phyloP scores from a whole-genome alignment of 495 filamentous ascomycete genomes.

The Tuber brumale region DNA sequence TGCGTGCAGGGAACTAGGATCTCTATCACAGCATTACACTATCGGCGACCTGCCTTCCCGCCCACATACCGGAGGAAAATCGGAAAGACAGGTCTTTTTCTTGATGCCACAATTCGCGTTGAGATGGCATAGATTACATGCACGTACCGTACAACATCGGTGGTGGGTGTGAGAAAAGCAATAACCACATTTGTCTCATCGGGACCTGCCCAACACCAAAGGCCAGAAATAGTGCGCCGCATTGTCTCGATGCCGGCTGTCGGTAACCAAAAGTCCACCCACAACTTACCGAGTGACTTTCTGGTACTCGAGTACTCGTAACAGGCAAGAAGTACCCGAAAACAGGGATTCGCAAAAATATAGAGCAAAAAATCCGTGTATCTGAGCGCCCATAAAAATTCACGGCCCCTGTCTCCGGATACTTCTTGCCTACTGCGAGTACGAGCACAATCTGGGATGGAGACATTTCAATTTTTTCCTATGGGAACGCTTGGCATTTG shows the following conservation, averaged over 20 bases:
- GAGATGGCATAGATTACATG: slow-evolving; percentile 9
- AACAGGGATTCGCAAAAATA: slow-evolving; percentile 1
- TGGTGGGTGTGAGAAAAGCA: slow-evolving; percentile 15
- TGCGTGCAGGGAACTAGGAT: slow-evolving; percentile 31
- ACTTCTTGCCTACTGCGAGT: background rate
- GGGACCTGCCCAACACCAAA: slow-evolving; percentile 22
- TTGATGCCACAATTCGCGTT: slow-evolving; percentile 16
- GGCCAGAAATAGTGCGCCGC: slow-evolving; percentile 20
- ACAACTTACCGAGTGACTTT: slow-evolving; percentile 27
- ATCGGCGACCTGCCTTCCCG: slow-evolving; percentile 19
- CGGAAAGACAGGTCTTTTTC: slow-evolving; percentile 19
- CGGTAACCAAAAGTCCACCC: slow-evolving; percentile 28
- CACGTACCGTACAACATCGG: slow-evolving; percentile 19
- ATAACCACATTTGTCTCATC: slow-evolving; percentile 1
- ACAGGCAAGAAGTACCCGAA: background rate
- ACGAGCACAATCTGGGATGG: background rate
- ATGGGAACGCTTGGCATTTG: background rate
- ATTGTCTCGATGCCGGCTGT: slow-evolving; percentile 25
- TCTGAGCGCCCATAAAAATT: background rate
- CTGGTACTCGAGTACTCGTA: slow-evolving; percentile 26
- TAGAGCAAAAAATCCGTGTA: background rate
- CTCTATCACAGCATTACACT: slow-evolving; percentile 25
- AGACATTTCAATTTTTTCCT: background rate
- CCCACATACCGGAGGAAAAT: slow-evolving; percentile 14
- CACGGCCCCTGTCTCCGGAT: background rate